These are phyloP conservation scores for Xylariales sp. DNA, from an alignment of 2,329 filamentous ascomycete genomes.

Conservation along the genomic window DNA sequence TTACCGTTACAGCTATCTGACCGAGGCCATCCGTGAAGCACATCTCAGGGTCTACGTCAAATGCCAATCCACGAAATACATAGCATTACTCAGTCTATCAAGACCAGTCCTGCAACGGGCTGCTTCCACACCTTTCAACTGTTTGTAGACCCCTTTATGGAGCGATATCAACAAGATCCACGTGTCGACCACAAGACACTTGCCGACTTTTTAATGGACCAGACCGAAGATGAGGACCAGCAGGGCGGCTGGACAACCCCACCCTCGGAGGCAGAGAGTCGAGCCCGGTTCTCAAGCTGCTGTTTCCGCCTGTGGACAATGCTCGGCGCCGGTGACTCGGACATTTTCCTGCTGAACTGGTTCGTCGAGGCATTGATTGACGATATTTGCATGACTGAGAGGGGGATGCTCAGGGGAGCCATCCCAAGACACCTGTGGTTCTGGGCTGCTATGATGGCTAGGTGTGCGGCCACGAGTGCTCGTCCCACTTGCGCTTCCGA, in stretches of 20 bases:
- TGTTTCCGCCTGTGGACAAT: slow-evolving; percentile 17
- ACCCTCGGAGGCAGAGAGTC: slow-evolving; percentile 17
- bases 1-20: background rate
- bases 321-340: slow-evolving; percentile 16
- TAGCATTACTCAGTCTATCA: slow-evolving; percentile 14
- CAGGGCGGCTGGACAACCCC: slow-evolving; percentile 10
- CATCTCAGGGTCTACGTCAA: slow-evolving; percentile 16
- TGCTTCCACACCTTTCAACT: background rate
- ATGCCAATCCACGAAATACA: slow-evolving; percentile 16
- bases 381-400: slow-evolving; percentile 17
- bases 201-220: slow-evolving; percentile 13
- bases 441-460: slow-evolving; percentile 19
- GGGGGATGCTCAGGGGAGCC: slow-evolving; percentile 16
- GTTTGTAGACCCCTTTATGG: background rate
- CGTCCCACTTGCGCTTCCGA: slow-evolving; percentile 15
- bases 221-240: slow-evolving; percentile 11
- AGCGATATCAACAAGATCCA: slow-evolving; percentile 8
- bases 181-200: slow-evolving; percentile 14
- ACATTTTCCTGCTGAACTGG: slow-evolving; percentile 20
- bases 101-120: too few species aligned
- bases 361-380: slow-evolving; percentile 19
- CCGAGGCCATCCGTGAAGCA: slow-evolving; percentile 8
- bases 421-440: slow-evolving; percentile 19
- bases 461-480: slow-evolving; percentile 17
- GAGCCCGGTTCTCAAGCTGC: slow-evolving; percentile 18